Conservation (phyloP, 805 yeast genomes). For the Osmozyma mogii region DNA sequence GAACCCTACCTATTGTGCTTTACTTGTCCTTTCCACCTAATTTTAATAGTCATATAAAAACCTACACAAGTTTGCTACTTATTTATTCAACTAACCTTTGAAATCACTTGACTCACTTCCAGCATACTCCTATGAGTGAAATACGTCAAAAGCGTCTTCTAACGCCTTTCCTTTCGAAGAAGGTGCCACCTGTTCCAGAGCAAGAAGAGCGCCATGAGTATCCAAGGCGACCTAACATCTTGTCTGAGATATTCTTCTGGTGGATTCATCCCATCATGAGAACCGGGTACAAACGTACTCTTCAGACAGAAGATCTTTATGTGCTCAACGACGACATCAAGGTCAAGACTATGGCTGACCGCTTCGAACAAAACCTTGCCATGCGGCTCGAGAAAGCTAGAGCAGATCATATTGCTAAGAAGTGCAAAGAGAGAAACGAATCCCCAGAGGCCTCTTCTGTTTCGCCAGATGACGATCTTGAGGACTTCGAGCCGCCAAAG, state of each 20-base stretch:
- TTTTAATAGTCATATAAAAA: too few species aligned
- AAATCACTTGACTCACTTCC: too few species aligned
- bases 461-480: conserved; percentile 18
- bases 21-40: too few species aligned
- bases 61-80: too few species aligned
- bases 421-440: conserved; percentile 20
- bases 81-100: too few species aligned
- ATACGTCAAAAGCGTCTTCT: conserved; percentile 31
- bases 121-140: too few species aligned
- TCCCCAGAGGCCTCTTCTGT: conserved; percentile 15
- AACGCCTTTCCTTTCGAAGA: conserved; percentile 25
- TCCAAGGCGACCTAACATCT: conserved; percentile 35
- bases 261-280: conserved; percentile 61
- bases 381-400: conserved; percentile 6
- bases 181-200: conserved; percentile 43
- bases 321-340: conserved; percentile 25
- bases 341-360: conserved; percentile 23
- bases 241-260: conserved; percentile 47
- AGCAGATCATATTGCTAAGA: conserved; percentile 14
- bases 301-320: conserved; percentile 56
- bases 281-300: conserved; percentile 66
- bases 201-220: conserved; percentile 41
- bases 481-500: conserved; percentile 23
- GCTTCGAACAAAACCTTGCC: conserved; percentile 15
- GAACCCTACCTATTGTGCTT: too few species aligned